A percentile compares a stretch with the other conserved stretches of the same genome.
phyloP scores from a whole-genome alignment of 2,329 filamentous ascomycete genomes.

The Diaporthe vexans region DNA sequence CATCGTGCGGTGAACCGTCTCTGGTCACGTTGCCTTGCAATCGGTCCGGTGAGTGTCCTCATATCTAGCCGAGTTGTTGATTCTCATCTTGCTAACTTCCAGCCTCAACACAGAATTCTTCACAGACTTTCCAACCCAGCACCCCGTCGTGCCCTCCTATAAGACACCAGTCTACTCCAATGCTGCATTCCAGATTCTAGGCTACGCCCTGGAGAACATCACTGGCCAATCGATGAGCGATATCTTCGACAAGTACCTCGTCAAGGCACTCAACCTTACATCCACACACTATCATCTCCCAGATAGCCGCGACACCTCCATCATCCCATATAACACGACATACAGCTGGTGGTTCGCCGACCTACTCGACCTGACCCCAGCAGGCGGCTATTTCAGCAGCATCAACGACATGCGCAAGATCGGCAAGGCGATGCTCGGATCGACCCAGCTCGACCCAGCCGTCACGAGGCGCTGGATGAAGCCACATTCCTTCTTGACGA shows the following conservation, averaged over 20 bases:
- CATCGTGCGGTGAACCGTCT: slow-evolving; percentile 32
- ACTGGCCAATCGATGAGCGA: slow-evolving; percentile 50
- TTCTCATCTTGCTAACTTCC: neutral
- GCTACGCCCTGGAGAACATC: slow-evolving; percentile 56
- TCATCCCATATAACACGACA: slow-evolving; percentile 43
- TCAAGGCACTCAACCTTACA: slow-evolving; percentile 50
- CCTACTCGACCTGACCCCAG: slow-evolving; percentile 44
- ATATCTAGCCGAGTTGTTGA: fast-evolving
- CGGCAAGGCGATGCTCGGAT: slow-evolving; percentile 59
- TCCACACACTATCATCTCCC: slow-evolving; percentile 47
- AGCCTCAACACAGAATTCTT: slow-evolving; percentile 42
- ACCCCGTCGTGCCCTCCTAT: slow-evolving; percentile 52
- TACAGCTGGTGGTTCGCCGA: slow-evolving; percentile 46
- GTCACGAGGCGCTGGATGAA: slow-evolving; percentile 61
- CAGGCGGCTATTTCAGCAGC: slow-evolving; percentile 61
- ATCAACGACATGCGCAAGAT: slow-evolving; percentile 56
- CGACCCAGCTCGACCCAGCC: slow-evolving; percentile 51
- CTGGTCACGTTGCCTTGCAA: slow-evolving; percentile 41
- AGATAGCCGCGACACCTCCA: slow-evolving; percentile 41
- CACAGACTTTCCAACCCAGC: slow-evolving; percentile 47
- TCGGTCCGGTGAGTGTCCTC: slow-evolving; percentile 9
- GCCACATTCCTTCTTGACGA: slow-evolving; percentile 54
- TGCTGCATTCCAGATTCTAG: slow-evolving; percentile 53
- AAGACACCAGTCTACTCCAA: slow-evolving; percentile 55
- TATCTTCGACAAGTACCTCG: slow-evolving; percentile 50